Conservation (phyloP, 2,329 filamentous ascomycete species). For the Chalaropsis ovoidea region DNA sequence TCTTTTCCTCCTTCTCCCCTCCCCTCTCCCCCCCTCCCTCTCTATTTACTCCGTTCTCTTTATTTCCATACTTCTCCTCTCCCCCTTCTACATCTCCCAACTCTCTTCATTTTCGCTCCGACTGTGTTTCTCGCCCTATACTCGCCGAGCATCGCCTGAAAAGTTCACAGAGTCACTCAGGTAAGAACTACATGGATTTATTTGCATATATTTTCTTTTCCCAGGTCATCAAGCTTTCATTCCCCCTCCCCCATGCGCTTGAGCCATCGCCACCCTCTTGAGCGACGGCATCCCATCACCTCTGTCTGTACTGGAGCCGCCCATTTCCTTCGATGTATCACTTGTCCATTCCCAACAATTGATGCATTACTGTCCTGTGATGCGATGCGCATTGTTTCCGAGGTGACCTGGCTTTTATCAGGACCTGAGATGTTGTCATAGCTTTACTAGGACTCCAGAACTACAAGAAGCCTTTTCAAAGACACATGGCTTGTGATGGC, state of each 20-base stretch:
- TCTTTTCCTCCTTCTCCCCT: slow-evolving; percentile 28
- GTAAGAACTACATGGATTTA: not conserved
- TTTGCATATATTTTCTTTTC: not conserved
- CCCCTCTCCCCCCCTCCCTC: slow-evolving; percentile 30
- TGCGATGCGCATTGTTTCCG: not conserved
- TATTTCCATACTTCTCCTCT: slow-evolving; percentile 27
- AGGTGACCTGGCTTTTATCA: not conserved
- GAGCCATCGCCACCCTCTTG: slow-evolving; percentile 24
- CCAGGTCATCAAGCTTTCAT: not conserved
- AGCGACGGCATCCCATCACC: not conserved
- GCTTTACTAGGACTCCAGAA: not conserved
- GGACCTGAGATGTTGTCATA: not conserved
- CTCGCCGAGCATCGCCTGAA: slow-evolving; percentile 14
- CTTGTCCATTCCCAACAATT: not conserved
- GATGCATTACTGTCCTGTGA: not conserved
- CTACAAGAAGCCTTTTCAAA: not conserved
- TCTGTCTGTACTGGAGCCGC: no score
- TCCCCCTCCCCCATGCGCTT: not conserved
- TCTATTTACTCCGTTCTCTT: slow-evolving; percentile 28
- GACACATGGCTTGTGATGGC: no score
- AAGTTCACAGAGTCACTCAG: slow-evolving; percentile 3
- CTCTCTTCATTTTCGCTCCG: slow-evolving; percentile 18
- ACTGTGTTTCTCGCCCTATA: slow-evolving; percentile 24
- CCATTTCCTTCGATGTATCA: no score
- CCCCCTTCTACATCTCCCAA: slow-evolving; percentile 26